These are phyloP conservation scores for Penicillium tannophilum DNA, from an alignment of 495 filamentous ascomycete genomes.

Conservation along the genomic window DNA sequence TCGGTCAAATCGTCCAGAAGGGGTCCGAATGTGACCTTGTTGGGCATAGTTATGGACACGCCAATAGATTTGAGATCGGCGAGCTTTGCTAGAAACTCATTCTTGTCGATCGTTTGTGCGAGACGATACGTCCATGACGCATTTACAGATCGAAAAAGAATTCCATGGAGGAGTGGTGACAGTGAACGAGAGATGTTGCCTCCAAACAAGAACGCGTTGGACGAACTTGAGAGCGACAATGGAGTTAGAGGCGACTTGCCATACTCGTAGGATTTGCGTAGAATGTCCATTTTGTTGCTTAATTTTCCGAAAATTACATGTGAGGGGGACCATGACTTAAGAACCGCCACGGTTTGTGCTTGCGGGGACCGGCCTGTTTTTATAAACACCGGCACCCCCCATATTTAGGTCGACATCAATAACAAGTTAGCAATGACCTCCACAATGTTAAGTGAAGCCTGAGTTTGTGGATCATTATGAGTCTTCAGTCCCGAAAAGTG, in stretches of 20 bases:
- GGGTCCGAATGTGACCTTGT: conserved; percentile 61
- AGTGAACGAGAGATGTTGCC: conserved; percentile 56
- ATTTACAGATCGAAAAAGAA: conserved; percentile 50
- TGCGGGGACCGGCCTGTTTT: conserved; percentile 5
- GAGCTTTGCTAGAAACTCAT: conserved; percentile 6
- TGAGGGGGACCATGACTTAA: not conserved
- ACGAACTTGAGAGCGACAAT: not conserved
- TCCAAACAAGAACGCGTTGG: conserved; percentile 26
- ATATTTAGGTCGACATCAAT: not conserved
- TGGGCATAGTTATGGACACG: conserved; percentile 64
- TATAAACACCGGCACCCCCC: not conserved
- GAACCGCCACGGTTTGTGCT: not conserved
- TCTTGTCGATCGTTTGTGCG: conserved; percentile 42
- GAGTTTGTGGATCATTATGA: too few relatives aligned
- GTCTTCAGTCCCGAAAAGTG: too few relatives aligned
- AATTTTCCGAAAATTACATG: not conserved
- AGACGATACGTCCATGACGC: conserved; percentile 55
- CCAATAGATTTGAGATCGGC: conserved; percentile 36
- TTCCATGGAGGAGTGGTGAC: conserved; percentile 59
- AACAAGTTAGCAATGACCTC: too few relatives aligned
- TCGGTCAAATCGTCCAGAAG: conserved; percentile 61
- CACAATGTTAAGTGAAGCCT: too few relatives aligned
- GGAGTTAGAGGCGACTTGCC: conserved; percentile 11
- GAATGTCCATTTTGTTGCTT: conserved; percentile 12
- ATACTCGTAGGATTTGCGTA: conserved; percentile 12